phyloP scores from a whole-genome alignment of 1,139 yeast genomes.

The Nakaseomyces kungkrabaensis region DNA sequence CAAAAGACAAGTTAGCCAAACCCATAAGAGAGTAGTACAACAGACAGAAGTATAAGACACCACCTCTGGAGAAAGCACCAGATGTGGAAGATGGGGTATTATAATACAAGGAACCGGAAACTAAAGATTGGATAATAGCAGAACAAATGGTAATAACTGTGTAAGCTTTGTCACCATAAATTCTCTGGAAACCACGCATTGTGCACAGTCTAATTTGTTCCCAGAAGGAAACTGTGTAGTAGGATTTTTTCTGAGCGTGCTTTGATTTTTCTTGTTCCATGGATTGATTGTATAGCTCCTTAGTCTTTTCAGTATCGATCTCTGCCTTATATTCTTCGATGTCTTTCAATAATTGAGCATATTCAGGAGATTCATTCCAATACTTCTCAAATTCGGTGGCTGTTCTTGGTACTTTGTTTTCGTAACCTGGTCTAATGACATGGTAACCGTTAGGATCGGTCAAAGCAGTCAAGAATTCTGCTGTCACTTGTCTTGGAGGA shows the following conservation, averaged over 20 bases:
- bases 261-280: slow-evolving; percentile 36
- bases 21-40: slow-evolving; percentile 47
- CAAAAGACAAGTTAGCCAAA: slow-evolving; percentile 45
- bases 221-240: slow-evolving; percentile 37
- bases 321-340: slow-evolving; percentile 35
- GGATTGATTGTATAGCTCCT: slow-evolving; percentile 32
- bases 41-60: slow-evolving; percentile 43
- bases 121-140: slow-evolving; percentile 41
- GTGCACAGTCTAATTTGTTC: slow-evolving; percentile 41
- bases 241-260: slow-evolving; percentile 33
- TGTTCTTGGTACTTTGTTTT: slow-evolving; percentile 54
- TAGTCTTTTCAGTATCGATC: slow-evolving; percentile 35
- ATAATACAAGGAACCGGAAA: slow-evolving; percentile 38
- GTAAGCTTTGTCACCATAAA: slow-evolving; percentile 42
- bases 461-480: slow-evolving; percentile 49
- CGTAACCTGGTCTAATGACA: slow-evolving; percentile 39
- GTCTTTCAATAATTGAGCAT: slow-evolving; percentile 34
- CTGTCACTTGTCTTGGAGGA: slow-evolving; percentile 49
- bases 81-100: slow-evolving; percentile 35
- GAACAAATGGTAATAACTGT: slow-evolving; percentile 40
- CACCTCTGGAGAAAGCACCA: slow-evolving; percentile 54
- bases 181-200: slow-evolving; percentile 41
- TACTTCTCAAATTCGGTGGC: slow-evolving; percentile 56
- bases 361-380: slow-evolving; percentile 56
- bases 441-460: slow-evolving; percentile 35